Base-by-base conservation (phyloP, 306 rosid genomes). In the Aeschynomene evenia region DNA sequence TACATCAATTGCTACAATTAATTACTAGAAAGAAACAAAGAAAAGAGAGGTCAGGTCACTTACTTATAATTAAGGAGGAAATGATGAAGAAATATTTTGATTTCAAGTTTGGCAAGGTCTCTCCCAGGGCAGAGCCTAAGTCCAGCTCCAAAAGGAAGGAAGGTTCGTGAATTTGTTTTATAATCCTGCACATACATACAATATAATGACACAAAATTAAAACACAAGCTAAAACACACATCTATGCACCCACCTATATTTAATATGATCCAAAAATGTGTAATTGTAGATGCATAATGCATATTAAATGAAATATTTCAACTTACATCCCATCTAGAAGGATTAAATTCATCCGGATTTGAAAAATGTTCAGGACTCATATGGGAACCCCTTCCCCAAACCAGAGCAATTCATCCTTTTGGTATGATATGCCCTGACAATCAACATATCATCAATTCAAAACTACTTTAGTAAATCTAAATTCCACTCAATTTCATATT, bases 321-420 rank as follows among this genome's bases (percentile, higher is more conserved):
- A 68, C 86, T 78, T 70, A 78, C 88, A 65, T 81, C 80, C 86
- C 86, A 81, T 83, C 84, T 78, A 1, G 84, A 86, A 55, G 88
- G 88, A 48, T 81, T 69, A 46, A 84, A 86, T 10, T 79, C 54
- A 34, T 45, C 37, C 13, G 88, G 88, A 45, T 86, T 70, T 1
- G 76, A 37, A 60, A 71, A 73, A 11, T 63, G 20, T 76, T 81
- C 65, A 5, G 70, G 24, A 58, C 76, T 71, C 74, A 73, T 57
- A 33, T 84, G 86, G 40, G 79, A 29, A 43, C 71, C 69, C 33
- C 86, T 81, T 10, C 33, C 56, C 83, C 88, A 84, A 18, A 73
- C 14, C 51, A 86, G 18, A 1, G 73, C 73, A 9, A 5, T 68
- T 63, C 73, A 68, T 14, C 73, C 73, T 52, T 68, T 52, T 9